Evolutionary conservation across 2,329 filamentous ascomycete species (phyloP).

Genomic region (Colletotrichum spinosum): DNA sequence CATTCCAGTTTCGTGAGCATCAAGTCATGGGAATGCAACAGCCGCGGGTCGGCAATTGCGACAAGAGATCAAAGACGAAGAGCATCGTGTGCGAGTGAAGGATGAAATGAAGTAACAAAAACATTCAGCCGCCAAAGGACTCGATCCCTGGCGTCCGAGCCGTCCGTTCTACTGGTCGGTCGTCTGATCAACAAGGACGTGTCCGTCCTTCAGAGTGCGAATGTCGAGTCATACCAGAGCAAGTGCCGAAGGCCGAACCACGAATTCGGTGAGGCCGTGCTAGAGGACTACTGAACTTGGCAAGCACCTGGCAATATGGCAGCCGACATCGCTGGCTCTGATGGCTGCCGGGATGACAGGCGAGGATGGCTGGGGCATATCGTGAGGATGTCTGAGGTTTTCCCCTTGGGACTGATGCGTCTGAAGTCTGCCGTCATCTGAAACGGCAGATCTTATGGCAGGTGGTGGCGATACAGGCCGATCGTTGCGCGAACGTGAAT

Average conservation of each 20-base stretch:
- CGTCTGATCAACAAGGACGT: neutral
- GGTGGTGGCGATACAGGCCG: neutral
- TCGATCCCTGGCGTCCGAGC: too few relatives aligned
- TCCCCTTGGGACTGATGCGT: conserved; percentile 26
- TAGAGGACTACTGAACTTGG: neutral
- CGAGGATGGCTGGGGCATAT: conserved; percentile 21
- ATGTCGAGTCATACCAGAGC: neutral
- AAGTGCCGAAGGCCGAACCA: conserved; percentile 17
- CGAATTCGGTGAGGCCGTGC: conserved; percentile 13
- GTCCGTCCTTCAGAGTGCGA: neutral
- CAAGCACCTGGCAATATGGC: conserved; percentile 1
- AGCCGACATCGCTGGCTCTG: neutral
- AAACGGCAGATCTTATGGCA: conserved; percentile 30
- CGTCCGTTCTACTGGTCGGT: neutral
- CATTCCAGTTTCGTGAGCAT: too few relatives aligned
- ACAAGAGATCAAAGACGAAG: too few relatives aligned
- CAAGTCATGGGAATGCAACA: too few relatives aligned
- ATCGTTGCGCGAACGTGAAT: too few relatives aligned
- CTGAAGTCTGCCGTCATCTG: conserved; percentile 34
- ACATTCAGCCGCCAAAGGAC: too few relatives aligned
- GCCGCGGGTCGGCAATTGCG: too few relatives aligned
- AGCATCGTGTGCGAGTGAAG: too few relatives aligned
- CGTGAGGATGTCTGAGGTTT: conserved; percentile 18
- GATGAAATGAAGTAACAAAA: too few relatives aligned
- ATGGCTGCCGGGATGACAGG: conserved; percentile 11